Conservation (phyloP, 139 green algal genomes). For the Edaphochlamys debaryana region DNA sequence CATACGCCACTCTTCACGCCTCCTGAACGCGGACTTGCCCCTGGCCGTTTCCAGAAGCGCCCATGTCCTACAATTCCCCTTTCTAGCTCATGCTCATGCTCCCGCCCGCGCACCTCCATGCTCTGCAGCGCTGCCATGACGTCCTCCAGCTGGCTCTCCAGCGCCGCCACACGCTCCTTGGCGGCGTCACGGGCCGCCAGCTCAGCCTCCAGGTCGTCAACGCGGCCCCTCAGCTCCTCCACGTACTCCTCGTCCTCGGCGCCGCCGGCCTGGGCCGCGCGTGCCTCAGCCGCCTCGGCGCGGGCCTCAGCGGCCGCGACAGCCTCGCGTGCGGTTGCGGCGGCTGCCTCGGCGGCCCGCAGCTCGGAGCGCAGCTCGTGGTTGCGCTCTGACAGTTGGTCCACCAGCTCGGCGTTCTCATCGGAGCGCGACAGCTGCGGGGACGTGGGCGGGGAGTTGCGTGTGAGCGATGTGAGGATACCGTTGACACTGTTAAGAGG, state of each 20-base stretch:
- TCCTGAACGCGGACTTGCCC: no score
- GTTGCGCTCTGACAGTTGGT: constrained; percentile 37
- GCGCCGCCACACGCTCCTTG: neutral
- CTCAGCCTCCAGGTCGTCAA: neutral
- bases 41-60: no score
- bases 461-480: no score
- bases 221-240: neutral
- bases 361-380: constrained; percentile 13
- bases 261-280: neutral
- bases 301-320: neutral
- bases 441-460: neutral
- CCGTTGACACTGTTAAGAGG: no score
- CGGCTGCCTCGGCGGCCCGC: neutral
- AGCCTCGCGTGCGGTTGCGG: no score
- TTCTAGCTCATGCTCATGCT: no score
- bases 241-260: neutral
- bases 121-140: constrained; percentile 25
- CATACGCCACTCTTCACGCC: no score
- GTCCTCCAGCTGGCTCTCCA: constrained; percentile 44
- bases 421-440: neutral
- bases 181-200: neutral
- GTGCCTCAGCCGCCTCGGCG: neutral
- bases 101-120: constrained; percentile 5
- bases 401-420: constrained; percentile 21
- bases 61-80: no score